Conservation (phyloP, 225 moss, liverwort and hornwort species). For the Pseudisothecium myosuroides region DNA sequence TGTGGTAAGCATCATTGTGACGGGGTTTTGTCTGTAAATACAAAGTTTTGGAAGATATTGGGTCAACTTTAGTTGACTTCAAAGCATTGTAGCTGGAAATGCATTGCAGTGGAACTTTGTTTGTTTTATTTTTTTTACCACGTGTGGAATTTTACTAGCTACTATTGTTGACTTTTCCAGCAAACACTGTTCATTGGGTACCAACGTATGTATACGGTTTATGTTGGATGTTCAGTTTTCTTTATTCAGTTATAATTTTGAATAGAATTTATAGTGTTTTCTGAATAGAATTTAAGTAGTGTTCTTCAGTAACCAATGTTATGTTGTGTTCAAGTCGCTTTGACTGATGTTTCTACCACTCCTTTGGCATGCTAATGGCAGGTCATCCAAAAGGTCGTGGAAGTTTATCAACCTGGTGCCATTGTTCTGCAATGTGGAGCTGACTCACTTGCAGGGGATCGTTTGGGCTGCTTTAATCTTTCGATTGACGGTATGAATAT, state of each 20-base stretch:
- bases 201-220: not conserved
- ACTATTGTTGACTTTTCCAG: not conserved
- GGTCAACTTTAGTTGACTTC: too few relatives aligned
- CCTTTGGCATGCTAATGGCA: constrained; percentile 7
- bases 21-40: not conserved
- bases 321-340: not conserved
- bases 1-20: constrained; percentile 31
- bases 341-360: not conserved
- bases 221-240: not conserved
- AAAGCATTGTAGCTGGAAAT: not conserved
- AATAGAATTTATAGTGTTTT: not conserved
- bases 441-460: constrained; percentile 97
- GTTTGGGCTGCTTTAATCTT: constrained; percentile 97
- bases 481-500: constrained; percentile 65
- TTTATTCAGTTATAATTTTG: not conserved
- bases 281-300: not conserved
- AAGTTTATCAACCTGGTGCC: constrained; percentile 94
- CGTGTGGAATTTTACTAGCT: not conserved
- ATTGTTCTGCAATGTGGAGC: constrained; percentile 99
- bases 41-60: not conserved
- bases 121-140: not conserved
- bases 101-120: not conserved
- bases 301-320: not conserved
- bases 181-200: not conserved
- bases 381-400: constrained; percentile 92